Base-by-base conservation (phyloP, 2,329 filamentous ascomycete species). In the Apiospora saccharicola region DNA sequence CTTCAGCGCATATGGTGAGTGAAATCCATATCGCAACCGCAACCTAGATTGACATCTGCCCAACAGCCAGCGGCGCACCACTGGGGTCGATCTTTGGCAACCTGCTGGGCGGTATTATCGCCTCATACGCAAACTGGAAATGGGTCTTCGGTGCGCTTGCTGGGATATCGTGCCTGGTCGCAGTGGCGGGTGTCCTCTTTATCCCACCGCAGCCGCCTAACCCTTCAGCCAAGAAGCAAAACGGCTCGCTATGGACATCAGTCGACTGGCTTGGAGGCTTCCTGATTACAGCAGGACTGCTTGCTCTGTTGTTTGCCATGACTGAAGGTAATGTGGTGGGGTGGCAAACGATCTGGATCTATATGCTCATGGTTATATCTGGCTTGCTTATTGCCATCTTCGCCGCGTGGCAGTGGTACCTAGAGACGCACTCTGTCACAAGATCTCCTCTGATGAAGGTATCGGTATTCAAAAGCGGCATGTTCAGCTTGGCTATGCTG, bases 301-400 rank as follows among this genome's bases (percentile, higher is more conserved):
- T 93, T 12, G 86, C 89, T 0, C 84, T 94, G 13, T 84, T 93
- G 47, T 92, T 93, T 73, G 89, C 90, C 0, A 83, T 94, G 41
- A 92, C 91, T 0, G 88, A 93, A 77, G 92, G 91, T 26, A 93
- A 92, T 75, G 89, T 92, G 0, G 88, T 91, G 1, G 91, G 92
- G 6, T 94, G 92, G 92, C 79, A 81, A 10, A 89, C 87, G 0
- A 86, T 90, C 0, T 93, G 90, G 87, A 85, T 93, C 6, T 86
- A 89, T 0, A 83, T 85, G 1, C 81, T 92, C 22, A 88, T 93
- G 47, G 88, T 89, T 3, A 80, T 91, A 4, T 87, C 90, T 0
- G 22, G 92, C 13, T 73, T 90, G 6, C 82, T 92, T 19, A 82
- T 93, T 4, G 82, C 80, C 4, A 80, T 83, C 1, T 92, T 93